Conservation (phyloP, 768 basidiomycete genomes). For the Termitomyces sp. region DNA sequence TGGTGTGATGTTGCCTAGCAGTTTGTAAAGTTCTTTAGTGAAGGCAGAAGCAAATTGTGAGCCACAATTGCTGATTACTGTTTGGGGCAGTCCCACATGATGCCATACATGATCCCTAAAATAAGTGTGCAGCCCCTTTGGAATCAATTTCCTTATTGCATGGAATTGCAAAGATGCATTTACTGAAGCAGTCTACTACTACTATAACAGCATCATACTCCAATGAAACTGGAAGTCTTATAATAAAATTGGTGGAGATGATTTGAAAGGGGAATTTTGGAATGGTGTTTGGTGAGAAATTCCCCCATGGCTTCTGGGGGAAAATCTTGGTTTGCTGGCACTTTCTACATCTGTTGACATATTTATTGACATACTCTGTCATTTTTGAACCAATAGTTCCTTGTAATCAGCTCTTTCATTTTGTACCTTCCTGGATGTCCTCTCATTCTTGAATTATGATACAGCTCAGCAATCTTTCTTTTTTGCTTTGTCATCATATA, state of each 20-base stretch:
- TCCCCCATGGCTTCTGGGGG: slow-evolving; percentile 22
- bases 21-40: background rate
- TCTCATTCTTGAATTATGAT: slow-evolving; percentile 13
- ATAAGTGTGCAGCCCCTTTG: background rate
- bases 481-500: background rate
- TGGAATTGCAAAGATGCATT: background rate
- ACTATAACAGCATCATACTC: slow-evolving; percentile 32
- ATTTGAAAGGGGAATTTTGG: slow-evolving; percentile 20
- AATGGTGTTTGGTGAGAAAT: slow-evolving; percentile 3
- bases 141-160: background rate
- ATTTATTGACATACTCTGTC: slow-evolving; percentile 12
- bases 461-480: slow-evolving; percentile 3
- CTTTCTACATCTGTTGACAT: slow-evolving; percentile 23
- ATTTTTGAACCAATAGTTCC: slow-evolving; percentile 22
- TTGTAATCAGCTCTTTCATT: slow-evolving; percentile 23
- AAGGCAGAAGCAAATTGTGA: slow-evolving; percentile 12
- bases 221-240: slow-evolving; percentile 23
- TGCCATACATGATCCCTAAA: slow-evolving; percentile 1
- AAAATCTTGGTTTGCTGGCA: slow-evolving; percentile 29
- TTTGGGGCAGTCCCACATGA: background rate
- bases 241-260: slow-evolving; percentile 34
- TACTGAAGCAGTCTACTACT: slow-evolving; percentile 15
- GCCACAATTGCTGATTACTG: slow-evolving; percentile 15
- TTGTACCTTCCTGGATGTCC: slow-evolving; percentile 33
- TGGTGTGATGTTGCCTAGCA: slow-evolving; percentile 1